Conservation (phyloP, 768 basidiomycete species). For the Mycena kentingensis region DNA sequence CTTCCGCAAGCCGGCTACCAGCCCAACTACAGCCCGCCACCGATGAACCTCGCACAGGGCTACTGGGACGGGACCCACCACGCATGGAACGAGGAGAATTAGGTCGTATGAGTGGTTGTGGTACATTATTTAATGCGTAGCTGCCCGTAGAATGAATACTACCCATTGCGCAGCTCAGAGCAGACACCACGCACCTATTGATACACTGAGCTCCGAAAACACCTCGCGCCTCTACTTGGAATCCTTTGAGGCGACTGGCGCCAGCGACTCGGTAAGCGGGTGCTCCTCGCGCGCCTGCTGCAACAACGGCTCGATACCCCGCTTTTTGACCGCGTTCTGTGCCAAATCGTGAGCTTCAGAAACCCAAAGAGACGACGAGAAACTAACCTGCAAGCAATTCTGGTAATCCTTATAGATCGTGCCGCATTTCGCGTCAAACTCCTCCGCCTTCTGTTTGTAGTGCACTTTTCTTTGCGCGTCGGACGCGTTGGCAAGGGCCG, state of each 20-base stretch:
- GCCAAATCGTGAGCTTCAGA: neutral
- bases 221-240: conserved; percentile 1
- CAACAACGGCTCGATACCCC: conserved; percentile 73
- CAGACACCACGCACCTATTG: conserved; percentile 4
- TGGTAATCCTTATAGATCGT: conserved; percentile 80
- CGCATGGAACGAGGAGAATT: conserved; percentile 15
- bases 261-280: conserved; percentile 64
- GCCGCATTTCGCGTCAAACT: conserved; percentile 87
- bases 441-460: conserved; percentile 78
- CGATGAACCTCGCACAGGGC: conserved; percentile 13
- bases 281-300: conserved; percentile 82
- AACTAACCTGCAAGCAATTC: conserved; percentile 77
- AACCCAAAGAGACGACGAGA: neutral
- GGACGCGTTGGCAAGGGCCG: conserved; percentile 50
- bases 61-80: conserved; percentile 20
- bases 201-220: neutral
- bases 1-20: conserved; percentile 6
- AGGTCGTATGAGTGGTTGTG: neutral
- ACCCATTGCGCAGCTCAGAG: neutral
- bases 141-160: neutral
- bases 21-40: conserved; percentile 16
- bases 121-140: neutral
- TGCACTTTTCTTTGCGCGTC: conserved; percentile 56
- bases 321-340: conserved; percentile 79
- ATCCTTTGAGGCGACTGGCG: conserved; percentile 33